Evolutionary conservation across 495 filamentous ascomycete genomes (phyloP).

Genomic region (Hypoxylon intermedium): DNA sequence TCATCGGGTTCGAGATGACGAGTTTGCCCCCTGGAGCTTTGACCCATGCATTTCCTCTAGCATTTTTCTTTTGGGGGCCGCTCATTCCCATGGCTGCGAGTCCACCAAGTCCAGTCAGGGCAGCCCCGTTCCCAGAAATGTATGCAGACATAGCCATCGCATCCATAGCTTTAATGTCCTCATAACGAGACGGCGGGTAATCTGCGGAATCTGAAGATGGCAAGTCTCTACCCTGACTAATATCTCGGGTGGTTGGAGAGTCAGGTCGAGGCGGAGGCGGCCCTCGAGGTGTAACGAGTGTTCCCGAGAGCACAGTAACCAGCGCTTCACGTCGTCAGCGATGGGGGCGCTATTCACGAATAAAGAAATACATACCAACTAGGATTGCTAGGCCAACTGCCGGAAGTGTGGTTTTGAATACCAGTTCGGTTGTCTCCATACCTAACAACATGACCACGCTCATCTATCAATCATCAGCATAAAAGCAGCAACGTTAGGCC

Average conservation of each 20-base stretch:
- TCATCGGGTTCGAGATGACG: conserved; percentile 58
- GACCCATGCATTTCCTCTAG: conserved; percentile 37
- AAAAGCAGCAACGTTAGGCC: background rate
- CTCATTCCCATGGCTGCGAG: conserved; percentile 7
- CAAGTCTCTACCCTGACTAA: conserved; percentile 43
- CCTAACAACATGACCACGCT: conserved; percentile 59
- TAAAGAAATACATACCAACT: conserved; percentile 50
- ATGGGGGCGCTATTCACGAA: conserved; percentile 3
- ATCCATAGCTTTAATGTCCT: conserved; percentile 53
- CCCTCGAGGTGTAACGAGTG: conserved; percentile 37
- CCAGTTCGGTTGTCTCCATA: conserved; percentile 47
- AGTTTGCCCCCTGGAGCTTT: conserved; percentile 46
- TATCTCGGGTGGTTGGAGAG: conserved; percentile 33
- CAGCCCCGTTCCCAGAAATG: conserved; percentile 32
- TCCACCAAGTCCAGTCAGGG: conserved; percentile 22
- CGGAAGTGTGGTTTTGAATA: conserved; percentile 57
- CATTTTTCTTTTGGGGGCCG: conserved; percentile 42
- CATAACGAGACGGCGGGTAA: conserved; percentile 53
- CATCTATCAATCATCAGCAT: conserved; percentile 47
- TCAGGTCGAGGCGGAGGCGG: conserved; percentile 35
- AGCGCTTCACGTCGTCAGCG: conserved; percentile 41
- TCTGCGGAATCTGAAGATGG: conserved; percentile 51
- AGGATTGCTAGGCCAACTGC: conserved; percentile 56
- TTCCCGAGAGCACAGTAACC: conserved; percentile 43
- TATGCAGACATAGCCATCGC: conserved; percentile 47